These are phyloP conservation scores for Neofusicoccum sp. DNA, from an alignment of 2,329 filamentous ascomycete genomes.

Conservation along the genomic window DNA sequence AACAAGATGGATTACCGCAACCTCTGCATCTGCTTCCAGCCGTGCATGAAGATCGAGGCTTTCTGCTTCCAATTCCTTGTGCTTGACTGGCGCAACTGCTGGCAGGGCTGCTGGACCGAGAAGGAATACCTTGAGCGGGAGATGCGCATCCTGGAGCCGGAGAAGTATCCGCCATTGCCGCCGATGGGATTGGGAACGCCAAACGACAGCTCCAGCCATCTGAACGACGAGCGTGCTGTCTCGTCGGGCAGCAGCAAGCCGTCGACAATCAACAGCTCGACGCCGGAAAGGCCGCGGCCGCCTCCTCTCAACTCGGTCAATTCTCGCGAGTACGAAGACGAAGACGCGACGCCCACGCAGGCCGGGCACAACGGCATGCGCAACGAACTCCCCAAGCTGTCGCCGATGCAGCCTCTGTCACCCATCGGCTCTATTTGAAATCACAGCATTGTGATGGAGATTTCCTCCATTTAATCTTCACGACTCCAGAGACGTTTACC, in stretches of 20 bases:
- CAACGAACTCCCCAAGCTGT: slow-evolving; percentile 50
- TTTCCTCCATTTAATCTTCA: not conserved
- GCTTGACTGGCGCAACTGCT: slow-evolving; percentile 93
- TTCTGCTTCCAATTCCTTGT: slow-evolving; percentile 96
- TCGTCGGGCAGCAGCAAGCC: slow-evolving; percentile 61
- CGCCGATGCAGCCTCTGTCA: slow-evolving; percentile 65
- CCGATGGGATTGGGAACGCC: slow-evolving; percentile 6
- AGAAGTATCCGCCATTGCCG: slow-evolving; percentile 13
- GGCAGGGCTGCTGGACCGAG: slow-evolving; percentile 94
- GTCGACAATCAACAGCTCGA: slow-evolving; percentile 33
- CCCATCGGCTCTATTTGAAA: slow-evolving; percentile 35
- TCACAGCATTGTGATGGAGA: not conserved
- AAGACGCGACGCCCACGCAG: slow-evolving; percentile 38
- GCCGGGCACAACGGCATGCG: slow-evolving; percentile 37
- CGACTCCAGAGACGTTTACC: slow-evolving; percentile 6
- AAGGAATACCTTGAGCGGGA: slow-evolving; percentile 72
- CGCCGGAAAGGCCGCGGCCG: slow-evolving; percentile 19
- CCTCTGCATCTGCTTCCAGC: slow-evolving; percentile 94
- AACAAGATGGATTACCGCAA: slow-evolving; percentile 99
- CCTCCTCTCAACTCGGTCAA: slow-evolving; percentile 14
- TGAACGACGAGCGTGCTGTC: slow-evolving; percentile 53
- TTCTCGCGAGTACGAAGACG: slow-evolving; percentile 18
- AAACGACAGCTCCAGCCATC: slow-evolving; percentile 9
- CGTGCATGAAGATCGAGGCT: slow-evolving; percentile 92
- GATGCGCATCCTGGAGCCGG: slow-evolving; percentile 24